Evolutionary conservation across 2,329 filamentous ascomycete genomes (phyloP).

Genomic region (Colletotrichum sp.): DNA sequence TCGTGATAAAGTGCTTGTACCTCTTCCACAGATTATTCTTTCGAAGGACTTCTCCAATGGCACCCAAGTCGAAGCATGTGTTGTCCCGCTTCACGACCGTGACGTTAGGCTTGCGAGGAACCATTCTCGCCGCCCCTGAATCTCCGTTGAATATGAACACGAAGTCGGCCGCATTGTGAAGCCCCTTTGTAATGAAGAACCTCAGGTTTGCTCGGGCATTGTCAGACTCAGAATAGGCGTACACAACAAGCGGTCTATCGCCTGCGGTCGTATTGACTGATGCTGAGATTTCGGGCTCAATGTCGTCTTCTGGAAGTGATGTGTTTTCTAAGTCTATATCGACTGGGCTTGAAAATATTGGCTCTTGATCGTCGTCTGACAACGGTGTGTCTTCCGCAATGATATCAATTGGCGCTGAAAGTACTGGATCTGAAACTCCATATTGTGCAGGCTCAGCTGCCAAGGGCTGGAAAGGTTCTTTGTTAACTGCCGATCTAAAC

Average conservation of each 20-base stretch:
- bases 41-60: conserved; percentile 36
- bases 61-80: conserved; percentile 39
- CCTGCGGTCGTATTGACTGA: neutral
- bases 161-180: conserved; percentile 41
- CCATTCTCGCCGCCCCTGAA: conserved; percentile 25
- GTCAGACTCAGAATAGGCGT: conserved; percentile 20
- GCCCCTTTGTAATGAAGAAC: conserved; percentile 38
- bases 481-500: neutral
- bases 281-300: neutral
- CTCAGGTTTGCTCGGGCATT: conserved; percentile 33
- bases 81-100: conserved; percentile 32
- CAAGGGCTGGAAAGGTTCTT: neutral
- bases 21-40: conserved; percentile 32
- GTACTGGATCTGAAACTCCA: neutral
- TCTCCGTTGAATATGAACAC: conserved; percentile 43
- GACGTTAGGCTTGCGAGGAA: conserved; percentile 35
- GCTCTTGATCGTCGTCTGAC: neutral
- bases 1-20: conserved; percentile 38
- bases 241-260: neutral
- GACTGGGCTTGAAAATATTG: neutral
- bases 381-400: neutral
- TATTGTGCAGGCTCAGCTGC: neutral
- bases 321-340: neutral
- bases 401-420: neutral
- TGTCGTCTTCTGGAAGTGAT: neutral